Evolutionary conservation across 208 protist species (phyloP).

Genomic region (Crithidia thermophila): DNA sequence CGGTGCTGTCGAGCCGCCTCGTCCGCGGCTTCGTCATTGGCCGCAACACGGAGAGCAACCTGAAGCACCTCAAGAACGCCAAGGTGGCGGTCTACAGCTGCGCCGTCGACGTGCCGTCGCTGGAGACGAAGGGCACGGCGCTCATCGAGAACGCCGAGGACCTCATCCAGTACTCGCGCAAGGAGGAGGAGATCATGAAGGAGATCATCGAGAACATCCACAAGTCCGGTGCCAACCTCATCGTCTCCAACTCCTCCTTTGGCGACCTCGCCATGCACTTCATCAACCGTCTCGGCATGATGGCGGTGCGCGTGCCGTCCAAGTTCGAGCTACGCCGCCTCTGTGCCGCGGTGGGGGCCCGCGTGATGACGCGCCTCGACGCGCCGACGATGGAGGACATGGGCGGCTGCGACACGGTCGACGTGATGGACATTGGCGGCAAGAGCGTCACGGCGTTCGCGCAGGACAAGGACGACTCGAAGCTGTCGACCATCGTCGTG

Average conservation of each 20-base stretch:
- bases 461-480: constrained; percentile 92
- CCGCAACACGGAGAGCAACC: constrained; percentile 90
- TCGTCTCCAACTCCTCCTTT: constrained; percentile 98
- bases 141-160: constrained; percentile 98
- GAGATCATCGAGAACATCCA: constrained; percentile 97
- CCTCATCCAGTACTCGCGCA: constrained; percentile 96
- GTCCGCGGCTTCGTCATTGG: constrained; percentile 98
- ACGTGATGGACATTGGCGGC: constrained; percentile 96
- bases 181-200: constrained; percentile 98
- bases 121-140: constrained; percentile 99
- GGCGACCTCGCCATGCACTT: constrained; percentile 99
- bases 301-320: constrained; percentile 98
- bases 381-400: constrained; percentile 95
- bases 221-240: constrained; percentile 97
- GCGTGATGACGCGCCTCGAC: constrained; percentile 92
- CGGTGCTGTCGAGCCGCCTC: constrained; percentile 92
- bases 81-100: constrained; percentile 99
- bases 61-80: constrained; percentile 94
- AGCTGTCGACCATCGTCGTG: constrained; percentile 99
- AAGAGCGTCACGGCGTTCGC: constrained; percentile 96
- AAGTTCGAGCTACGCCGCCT: constrained; percentile 99
- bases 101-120: constrained; percentile 96
- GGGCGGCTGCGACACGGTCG: constrained; percentile 94
- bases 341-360: constrained; percentile 97
- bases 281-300: constrained; percentile 98